phyloP scores from a whole-genome alignment of 2,329 filamentous ascomycete genomes.

The Apiospora saccharicola region DNA sequence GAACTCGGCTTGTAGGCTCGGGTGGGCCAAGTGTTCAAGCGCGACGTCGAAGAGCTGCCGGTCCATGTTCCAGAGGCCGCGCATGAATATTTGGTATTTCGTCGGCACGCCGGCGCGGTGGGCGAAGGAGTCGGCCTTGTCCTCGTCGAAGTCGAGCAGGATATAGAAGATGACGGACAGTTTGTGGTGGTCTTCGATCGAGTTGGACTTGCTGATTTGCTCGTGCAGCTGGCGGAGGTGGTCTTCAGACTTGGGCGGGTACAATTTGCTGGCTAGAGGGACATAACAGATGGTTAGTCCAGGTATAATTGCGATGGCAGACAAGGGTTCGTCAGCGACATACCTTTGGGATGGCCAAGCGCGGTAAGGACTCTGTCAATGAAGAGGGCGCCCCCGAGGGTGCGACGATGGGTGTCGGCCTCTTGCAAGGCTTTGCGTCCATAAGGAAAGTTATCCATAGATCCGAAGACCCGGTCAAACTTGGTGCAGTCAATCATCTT shows the following conservation, averaged over 20 bases:
- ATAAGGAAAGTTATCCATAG: slow-evolving; percentile 67
- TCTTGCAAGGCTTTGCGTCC: slow-evolving; percentile 66
- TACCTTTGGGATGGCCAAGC: slow-evolving; percentile 75
- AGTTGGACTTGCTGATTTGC: slow-evolving; percentile 68
- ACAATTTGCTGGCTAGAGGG: slow-evolving; percentile 65
- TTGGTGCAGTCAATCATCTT: slow-evolving; percentile 70
- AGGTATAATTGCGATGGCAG: not conserved
- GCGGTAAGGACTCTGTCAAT: slow-evolving; percentile 79
- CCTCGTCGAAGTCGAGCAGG: slow-evolving; percentile 73
- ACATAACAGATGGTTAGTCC: not conserved
- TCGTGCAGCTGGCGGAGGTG: slow-evolving; percentile 74
- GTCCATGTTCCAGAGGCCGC: slow-evolving; percentile 84
- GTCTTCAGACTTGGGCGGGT: slow-evolving; percentile 75
- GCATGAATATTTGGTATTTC: slow-evolving; percentile 82
- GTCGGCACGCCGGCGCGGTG: slow-evolving; percentile 70
- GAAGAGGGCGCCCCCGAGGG: slow-evolving; percentile 75
- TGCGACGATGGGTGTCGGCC: slow-evolving; percentile 72
- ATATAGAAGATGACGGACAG: slow-evolving; percentile 86
- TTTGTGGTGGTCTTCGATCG: slow-evolving; percentile 76
- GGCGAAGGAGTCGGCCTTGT: slow-evolving; percentile 62
- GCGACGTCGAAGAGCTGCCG: slow-evolving; percentile 73
- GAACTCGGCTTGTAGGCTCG: slow-evolving; percentile 81
- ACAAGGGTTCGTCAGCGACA: slow-evolving; percentile 21
- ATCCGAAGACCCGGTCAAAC: slow-evolving; percentile 73
- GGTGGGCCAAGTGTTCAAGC: slow-evolving; percentile 79